Evolutionary conservation across 192 early-diverging fungal genomes (phyloP).

Genomic region (Backusella psychrophila): DNA sequence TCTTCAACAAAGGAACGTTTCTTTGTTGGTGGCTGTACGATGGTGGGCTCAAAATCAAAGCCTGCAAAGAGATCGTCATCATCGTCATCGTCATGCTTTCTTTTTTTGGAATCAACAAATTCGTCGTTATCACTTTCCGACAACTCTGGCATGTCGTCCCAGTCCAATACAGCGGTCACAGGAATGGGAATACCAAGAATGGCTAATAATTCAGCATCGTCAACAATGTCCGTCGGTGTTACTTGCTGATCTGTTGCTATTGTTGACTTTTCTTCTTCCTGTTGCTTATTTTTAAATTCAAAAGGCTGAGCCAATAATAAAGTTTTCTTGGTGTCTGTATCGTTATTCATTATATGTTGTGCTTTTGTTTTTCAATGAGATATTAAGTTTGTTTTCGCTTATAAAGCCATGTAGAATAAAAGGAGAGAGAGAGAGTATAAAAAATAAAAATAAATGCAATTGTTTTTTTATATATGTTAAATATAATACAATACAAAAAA

Average conservation of each 20-base stretch:
- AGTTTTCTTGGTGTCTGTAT: neutral
- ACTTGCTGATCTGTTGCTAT: neutral
- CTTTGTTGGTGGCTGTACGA: neutral
- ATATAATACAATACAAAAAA: neutral
- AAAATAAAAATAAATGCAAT: neutral
- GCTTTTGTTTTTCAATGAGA: neutral
- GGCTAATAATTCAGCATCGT: constrained; percentile 20
- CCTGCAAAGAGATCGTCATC: constrained; percentile 17
- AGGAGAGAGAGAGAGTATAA: neutral
- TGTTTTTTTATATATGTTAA: neutral
- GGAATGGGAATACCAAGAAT: constrained; percentile 17
- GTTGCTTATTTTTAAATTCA: constrained; percentile 1
- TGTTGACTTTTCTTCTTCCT: neutral
- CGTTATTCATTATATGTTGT: neutral
- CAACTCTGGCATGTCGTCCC: constrained; percentile 29
- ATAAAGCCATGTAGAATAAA: neutral
- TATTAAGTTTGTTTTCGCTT: neutral
- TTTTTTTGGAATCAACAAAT: constrained; percentile 2
- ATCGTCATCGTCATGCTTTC: constrained; percentile 14
- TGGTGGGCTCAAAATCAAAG: constrained; percentile 24
- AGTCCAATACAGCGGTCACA: constrained; percentile 7
- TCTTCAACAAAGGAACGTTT: neutral
- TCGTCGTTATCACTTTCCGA: constrained; percentile 19
- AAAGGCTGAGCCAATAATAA: neutral
- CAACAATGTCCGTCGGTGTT: constrained; percentile 18